Percentiles rank a stretch among this genome's conserved stretches.
Conservation (phyloP, 208 protist genomes). For the Trypanosoma avium region DNA sequence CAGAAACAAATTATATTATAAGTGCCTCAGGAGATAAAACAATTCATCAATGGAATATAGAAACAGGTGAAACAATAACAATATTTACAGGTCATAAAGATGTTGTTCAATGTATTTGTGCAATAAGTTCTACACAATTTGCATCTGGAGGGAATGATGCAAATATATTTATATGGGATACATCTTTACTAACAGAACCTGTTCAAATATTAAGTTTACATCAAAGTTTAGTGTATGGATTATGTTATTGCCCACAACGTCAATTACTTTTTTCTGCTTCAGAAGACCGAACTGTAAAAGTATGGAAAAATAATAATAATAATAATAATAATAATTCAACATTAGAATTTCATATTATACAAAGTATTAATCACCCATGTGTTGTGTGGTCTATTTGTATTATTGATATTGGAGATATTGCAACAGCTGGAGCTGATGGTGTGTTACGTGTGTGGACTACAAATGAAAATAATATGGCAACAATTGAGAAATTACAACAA, state of each 20-base stretch:
- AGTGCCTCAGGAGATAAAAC: conserved; percentile 84
- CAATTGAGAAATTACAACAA: conserved; percentile 57
- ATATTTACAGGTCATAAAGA: conserved; percentile 61
- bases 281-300: conserved; percentile 85
- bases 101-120: conserved; percentile 65
- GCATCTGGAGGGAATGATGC: conserved; percentile 69
- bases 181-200: neutral
- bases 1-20: conserved; percentile 45
- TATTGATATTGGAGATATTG: conserved; percentile 56
- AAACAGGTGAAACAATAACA: conserved; percentile 41
- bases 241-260: conserved; percentile 43
- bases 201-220: conserved; percentile 43
- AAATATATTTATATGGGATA: conserved; percentile 56
- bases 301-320: conserved; percentile 51
- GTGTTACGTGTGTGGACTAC: conserved; percentile 88
- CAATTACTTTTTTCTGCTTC: conserved; percentile 75
- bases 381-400: conserved; percentile 88
- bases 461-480: conserved; percentile 46
- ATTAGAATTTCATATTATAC: no score
- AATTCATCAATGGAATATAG: conserved; percentile 65
- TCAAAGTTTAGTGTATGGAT: conserved; percentile 67
- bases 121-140: conserved; percentile 47
- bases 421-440: conserved; percentile 85
- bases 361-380: conserved; percentile 85
- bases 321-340: no score